Conservation (phyloP, 1,284 basidiomycete species). For the Gymnopus androsaceus region DNA sequence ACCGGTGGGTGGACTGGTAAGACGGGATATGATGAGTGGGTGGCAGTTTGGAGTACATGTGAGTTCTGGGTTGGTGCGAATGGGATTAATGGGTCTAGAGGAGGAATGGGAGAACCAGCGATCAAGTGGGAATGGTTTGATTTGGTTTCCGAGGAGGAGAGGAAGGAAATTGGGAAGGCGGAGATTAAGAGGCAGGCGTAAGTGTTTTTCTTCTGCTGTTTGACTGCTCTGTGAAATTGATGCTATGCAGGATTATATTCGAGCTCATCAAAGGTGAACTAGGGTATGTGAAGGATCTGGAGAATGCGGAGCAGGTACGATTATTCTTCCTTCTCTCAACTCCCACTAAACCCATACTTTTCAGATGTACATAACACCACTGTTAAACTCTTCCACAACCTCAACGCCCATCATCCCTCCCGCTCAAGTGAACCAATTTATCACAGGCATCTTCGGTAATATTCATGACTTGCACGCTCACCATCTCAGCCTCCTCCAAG, state of each 20-base stretch:
- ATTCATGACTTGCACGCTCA: constrained; percentile 77
- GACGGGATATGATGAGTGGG: constrained; percentile 7
- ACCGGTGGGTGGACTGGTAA: background rate
- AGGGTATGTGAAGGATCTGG: constrained; percentile 91
- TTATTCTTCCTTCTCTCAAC: constrained; percentile 1
- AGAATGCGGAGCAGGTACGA: constrained; percentile 80
- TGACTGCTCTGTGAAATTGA: background rate
- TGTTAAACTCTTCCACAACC: constrained; percentile 61
- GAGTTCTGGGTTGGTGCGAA: constrained; percentile 53
- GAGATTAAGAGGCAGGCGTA: constrained; percentile 82
- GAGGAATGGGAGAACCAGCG: background rate
- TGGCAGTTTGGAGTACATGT: background rate
- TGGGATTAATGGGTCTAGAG: constrained; percentile 25
- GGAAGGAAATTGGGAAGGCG: constrained; percentile 66
- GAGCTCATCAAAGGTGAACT: constrained; percentile 97
- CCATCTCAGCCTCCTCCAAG: constrained; percentile 75
- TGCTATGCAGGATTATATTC: constrained; percentile 86
- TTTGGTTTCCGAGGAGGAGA: constrained; percentile 71
- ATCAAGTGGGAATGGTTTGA: constrained; percentile 85
- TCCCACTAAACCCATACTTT: background rate
- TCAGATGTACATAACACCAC: constrained; percentile 77
- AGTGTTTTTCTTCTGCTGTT: background rate
- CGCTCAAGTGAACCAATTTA: constrained; percentile 75
- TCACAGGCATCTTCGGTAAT: constrained; percentile 91
- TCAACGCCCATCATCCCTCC: constrained; percentile 73